Evolutionary conservation across 2,329 filamentous ascomycete genomes (phyloP).

Genomic region (Fusarium ambrosium): DNA sequence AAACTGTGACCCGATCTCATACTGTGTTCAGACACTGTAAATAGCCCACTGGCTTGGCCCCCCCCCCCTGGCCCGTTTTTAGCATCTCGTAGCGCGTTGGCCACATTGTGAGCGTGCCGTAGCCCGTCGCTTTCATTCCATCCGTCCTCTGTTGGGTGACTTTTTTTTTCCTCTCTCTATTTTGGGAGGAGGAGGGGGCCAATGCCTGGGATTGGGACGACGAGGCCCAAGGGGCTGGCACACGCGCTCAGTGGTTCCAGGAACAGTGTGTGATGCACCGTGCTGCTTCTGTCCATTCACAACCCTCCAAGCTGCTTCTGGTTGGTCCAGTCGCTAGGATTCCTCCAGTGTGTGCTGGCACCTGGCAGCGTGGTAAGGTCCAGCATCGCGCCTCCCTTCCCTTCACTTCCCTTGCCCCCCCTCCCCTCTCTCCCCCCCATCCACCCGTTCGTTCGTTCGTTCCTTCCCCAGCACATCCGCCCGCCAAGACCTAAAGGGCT

Average conservation of each 20-base stretch:
- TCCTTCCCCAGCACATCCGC: slow-evolving; percentile 44
- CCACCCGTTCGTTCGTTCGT: slow-evolving; percentile 41
- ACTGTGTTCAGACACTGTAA: slow-evolving; percentile 42
- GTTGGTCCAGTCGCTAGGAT: not conserved
- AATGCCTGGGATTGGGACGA: slow-evolving; percentile 5
- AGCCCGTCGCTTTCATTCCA: slow-evolving; percentile 35
- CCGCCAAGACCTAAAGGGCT: slow-evolving; percentile 38
- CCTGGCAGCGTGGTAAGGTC: not conserved
- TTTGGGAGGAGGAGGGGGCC: slow-evolving; percentile 1
- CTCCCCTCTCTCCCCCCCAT: not conserved
- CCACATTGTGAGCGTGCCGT: slow-evolving; percentile 32
- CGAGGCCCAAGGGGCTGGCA: slow-evolving; percentile 35
- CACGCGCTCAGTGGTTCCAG: slow-evolving; percentile 31
- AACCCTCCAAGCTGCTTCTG: slow-evolving; percentile 8
- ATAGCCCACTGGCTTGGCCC: slow-evolving; percentile 16
- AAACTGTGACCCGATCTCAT: slow-evolving; percentile 28
- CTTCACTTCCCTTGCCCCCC: slow-evolving; percentile 7
- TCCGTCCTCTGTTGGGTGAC: slow-evolving; percentile 25
- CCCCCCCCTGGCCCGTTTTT: slow-evolving; percentile 35
- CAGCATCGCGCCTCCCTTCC: slow-evolving; percentile 20
- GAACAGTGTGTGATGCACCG: slow-evolving; percentile 38
- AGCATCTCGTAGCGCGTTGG: slow-evolving; percentile 34
- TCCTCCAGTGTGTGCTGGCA: slow-evolving; percentile 17
- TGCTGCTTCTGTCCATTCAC: slow-evolving; percentile 36
- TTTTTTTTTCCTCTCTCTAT: slow-evolving; percentile 3